Evolutionary conservation across 2,329 filamentous ascomycete genomes (phyloP).

Genomic region (Beauveria pseudobassiana): DNA sequence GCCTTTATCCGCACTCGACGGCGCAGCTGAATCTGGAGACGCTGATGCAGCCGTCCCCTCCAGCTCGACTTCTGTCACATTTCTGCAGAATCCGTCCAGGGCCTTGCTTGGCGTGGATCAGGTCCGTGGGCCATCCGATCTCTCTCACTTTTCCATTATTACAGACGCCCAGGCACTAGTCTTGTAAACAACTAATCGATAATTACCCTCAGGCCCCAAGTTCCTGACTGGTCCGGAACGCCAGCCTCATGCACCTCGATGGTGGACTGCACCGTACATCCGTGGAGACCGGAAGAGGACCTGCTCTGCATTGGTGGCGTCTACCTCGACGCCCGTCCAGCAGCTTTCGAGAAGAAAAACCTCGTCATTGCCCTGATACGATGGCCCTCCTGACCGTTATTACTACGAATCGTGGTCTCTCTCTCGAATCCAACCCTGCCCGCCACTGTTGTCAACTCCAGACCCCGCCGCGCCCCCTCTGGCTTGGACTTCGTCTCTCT

Average conservation of each 20-base stretch:
- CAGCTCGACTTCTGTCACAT: conserved; percentile 1
- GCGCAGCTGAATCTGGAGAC: not conserved
- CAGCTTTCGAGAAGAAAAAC: not conserved
- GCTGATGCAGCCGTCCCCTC: conserved; percentile 1
- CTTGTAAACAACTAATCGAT: not conserved
- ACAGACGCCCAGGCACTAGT: not conserved
- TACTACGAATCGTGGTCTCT: not conserved
- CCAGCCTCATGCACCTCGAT: not conserved
- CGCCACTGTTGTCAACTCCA: too few relatives aligned
- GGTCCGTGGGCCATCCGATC: conserved; percentile 6
- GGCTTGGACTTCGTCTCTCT: not conserved
- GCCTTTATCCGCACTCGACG: not conserved
- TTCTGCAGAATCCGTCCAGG: not conserved
- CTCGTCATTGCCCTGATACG: not conserved
- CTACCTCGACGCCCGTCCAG: not conserved
- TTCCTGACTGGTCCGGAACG: not conserved
- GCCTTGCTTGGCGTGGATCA: not conserved
- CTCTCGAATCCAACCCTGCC: not conserved
- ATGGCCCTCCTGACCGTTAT: not conserved
- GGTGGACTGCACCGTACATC: conserved; percentile 1
- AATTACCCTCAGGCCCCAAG: not conserved
- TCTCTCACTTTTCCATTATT: not conserved
- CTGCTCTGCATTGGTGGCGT: not conserved
- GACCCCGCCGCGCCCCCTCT: not conserved
- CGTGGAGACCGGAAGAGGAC: not conserved